A percentile compares a stretch with the other conserved stretches of the same genome.
Conservation (phyloP, 2,329 filamentous ascomycete genomes). For the Penicillium sumatraense region DNA sequence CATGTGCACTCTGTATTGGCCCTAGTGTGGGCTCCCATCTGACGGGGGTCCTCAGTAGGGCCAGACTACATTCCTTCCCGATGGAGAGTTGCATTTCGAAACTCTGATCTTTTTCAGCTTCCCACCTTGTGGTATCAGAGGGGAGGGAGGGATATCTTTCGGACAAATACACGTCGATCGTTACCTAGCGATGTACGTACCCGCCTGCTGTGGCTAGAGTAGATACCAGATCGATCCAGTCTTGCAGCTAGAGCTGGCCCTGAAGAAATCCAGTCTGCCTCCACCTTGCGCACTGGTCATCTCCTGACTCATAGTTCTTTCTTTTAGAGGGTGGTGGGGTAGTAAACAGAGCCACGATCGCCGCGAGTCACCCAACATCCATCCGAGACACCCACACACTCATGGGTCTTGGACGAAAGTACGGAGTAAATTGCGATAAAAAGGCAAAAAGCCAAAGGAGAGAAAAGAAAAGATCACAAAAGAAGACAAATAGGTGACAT, state of each 20-base stretch:
- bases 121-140: background rate
- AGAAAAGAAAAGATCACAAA: background rate
- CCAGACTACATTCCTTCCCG: conserved; percentile 6
- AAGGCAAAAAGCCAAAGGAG: background rate
- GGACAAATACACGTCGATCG: background rate
- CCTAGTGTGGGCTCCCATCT: background rate
- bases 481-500: conserved; percentile 9
- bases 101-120: background rate
- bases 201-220: background rate
- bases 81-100: background rate
- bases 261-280: conserved; percentile 2
- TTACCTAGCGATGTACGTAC: background rate
- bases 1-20: background rate
- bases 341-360: conserved; percentile 1
- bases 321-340: conserved; percentile 8
- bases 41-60: background rate
- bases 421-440: background rate
- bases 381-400: conserved; percentile 20
- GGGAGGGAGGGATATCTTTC: background rate
- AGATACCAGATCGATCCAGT: conserved; percentile 1
- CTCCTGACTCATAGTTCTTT: conserved; percentile 16
- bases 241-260: background rate
- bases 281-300: background rate
- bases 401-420: background rate
- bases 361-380: conserved; percentile 9